Percentiles rank a stretch among this genome's conserved stretches.
phyloP scores from a whole-genome alignment of 768 basidiomycete species.

The Coprinopsis cinerea region DNA sequence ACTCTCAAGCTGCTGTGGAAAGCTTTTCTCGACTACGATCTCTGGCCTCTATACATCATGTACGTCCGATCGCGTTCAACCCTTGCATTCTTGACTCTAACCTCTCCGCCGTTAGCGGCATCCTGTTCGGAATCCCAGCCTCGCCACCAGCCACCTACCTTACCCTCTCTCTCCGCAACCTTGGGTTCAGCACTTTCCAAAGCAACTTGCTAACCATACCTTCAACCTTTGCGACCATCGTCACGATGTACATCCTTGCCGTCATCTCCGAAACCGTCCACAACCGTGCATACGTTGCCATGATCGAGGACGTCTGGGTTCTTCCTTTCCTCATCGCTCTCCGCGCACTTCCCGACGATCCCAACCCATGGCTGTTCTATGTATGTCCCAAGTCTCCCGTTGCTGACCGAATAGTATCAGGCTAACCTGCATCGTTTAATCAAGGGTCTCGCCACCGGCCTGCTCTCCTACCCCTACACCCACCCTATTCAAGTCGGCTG shows the following conservation, averaged over 20 bases:
- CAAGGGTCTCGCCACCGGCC: conserved; percentile 12
- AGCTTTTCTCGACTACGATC: conserved; percentile 53
- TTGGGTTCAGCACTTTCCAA: conserved; percentile 52
- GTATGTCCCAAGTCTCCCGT: conserved; percentile 23
- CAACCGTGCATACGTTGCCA: conserved; percentile 48
- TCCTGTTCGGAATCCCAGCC: conserved; percentile 48
- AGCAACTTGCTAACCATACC: conserved; percentile 56
- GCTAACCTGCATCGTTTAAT: not conserved
- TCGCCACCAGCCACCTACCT: conserved; percentile 48
- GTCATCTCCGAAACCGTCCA: conserved; percentile 47
- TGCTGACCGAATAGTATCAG: not conserved
- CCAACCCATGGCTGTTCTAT: conserved; percentile 50
- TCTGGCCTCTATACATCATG: conserved; percentile 64
- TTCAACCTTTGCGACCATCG: conserved; percentile 41
- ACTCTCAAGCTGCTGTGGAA: conserved; percentile 43
- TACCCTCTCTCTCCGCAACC: conserved; percentile 47
- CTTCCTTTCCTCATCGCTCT: conserved; percentile 57
- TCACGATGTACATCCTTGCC: conserved; percentile 46
- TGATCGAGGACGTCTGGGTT: conserved; percentile 52
- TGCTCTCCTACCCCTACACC: conserved; percentile 27
- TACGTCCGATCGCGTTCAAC: conserved; percentile 15
- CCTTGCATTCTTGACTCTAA: not conserved
- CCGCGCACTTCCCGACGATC: conserved; percentile 39
- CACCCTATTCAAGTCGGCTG: conserved; percentile 53
- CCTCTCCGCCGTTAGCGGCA: conserved; percentile 29